These are phyloP conservation scores for Aspergillus arachidicola DNA, from an alignment of 2,329 filamentous ascomycete species.

Conservation along the genomic window DNA sequence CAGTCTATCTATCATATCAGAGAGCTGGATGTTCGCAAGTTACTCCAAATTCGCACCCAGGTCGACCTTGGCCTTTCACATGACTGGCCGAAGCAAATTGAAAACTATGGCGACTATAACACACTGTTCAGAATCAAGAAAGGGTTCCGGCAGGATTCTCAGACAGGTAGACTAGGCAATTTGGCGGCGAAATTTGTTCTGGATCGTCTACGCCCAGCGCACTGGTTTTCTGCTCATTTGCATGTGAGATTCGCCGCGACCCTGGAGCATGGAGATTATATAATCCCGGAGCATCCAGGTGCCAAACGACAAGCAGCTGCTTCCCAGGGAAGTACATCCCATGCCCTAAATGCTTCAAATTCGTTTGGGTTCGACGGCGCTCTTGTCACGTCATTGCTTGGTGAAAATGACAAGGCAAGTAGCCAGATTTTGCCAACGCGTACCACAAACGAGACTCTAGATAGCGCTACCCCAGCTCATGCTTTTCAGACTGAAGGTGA, in stretches of 20 bases:
- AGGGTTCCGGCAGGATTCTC: constrained; percentile 74
- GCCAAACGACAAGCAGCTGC: constrained; percentile 2
- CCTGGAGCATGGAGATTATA: constrained; percentile 50
- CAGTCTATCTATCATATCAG: constrained; percentile 86
- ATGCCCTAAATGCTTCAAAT: constrained; percentile 5
- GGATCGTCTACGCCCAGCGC: constrained; percentile 75
- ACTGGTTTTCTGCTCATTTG: constrained; percentile 94
- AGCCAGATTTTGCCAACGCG: neutral
- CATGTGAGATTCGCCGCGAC: constrained; percentile 82
- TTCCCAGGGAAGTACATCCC: neutral
- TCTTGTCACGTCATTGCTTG: constrained; percentile 14
- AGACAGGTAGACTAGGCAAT: constrained; percentile 75
- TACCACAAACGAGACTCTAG: neutral
- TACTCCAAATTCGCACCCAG: constrained; percentile 81
- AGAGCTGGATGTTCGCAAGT: constrained; percentile 86
- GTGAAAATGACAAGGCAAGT: constrained; percentile 8
- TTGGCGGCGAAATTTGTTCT: constrained; percentile 78
- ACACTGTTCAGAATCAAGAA: constrained; percentile 73
- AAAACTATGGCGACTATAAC: constrained; percentile 71
- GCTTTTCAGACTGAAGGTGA: neutral
- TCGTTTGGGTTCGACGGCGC: constrained; percentile 26
- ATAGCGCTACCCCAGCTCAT: neutral
- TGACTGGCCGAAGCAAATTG: constrained; percentile 88
- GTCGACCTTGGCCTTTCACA: constrained; percentile 91
- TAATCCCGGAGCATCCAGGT: constrained; percentile 7